phyloP scores from a whole-genome alignment of 352 stramenopile genomes.

The Phytophthora multivora region DNA sequence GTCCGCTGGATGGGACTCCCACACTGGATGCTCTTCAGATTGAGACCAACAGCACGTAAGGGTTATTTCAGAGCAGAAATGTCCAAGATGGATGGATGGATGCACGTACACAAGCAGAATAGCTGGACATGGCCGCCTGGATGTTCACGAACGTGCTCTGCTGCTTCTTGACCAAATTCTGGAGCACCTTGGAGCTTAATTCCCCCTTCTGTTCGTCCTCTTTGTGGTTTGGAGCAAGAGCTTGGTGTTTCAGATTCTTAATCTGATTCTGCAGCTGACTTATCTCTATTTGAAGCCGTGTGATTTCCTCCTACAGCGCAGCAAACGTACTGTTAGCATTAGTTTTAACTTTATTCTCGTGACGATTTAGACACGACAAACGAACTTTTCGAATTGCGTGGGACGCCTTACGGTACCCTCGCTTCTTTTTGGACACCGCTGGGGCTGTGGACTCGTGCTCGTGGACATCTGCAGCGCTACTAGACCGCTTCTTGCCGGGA shows the following conservation, averaged over 20 bases:
- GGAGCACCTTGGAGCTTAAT: slow-evolving; percentile 18
- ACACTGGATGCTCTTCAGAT: slow-evolving; percentile 21
- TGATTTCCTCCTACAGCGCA: slow-evolving; percentile 27
- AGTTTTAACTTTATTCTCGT: neutral
- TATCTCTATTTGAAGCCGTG: slow-evolving; percentile 14
- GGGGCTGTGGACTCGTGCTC: neutral
- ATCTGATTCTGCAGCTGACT: slow-evolving; percentile 19
- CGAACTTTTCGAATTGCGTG: slow-evolving; percentile 35
- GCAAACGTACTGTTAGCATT: neutral
- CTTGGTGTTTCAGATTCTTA: slow-evolving; percentile 20
- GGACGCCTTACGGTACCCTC: slow-evolving; percentile 25
- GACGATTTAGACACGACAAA: neutral
- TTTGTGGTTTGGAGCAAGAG: slow-evolving; percentile 10
- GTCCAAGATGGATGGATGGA: no score
- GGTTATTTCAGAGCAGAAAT: neutral
- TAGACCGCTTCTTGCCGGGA: neutral
- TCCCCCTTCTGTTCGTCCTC: slow-evolving; percentile 1
- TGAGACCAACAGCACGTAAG: neutral
- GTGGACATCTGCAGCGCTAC: neutral
- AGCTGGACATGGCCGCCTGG: slow-evolving; percentile 26
- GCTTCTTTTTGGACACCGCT: slow-evolving; percentile 13
- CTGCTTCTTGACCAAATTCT: slow-evolving; percentile 22
- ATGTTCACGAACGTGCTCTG: slow-evolving; percentile 26
- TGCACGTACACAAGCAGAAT: slow-evolving; percentile 22
- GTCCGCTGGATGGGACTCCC: slow-evolving; percentile 30